Conservation (phyloP, 768 basidiomycete species). For the Leccinellum rugosiceps region DNA sequence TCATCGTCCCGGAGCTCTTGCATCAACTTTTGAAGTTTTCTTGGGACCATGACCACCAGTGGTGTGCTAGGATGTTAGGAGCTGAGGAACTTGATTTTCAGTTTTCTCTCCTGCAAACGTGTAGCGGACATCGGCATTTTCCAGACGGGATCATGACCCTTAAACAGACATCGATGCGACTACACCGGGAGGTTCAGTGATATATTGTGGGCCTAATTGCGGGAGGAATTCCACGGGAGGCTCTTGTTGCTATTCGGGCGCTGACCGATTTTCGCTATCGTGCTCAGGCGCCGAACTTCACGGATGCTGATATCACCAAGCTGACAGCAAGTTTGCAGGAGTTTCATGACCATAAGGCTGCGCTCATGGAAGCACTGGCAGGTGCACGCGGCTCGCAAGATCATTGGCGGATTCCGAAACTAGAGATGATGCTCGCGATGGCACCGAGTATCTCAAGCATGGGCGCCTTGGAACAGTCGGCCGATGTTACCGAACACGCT, state of each 20-base stretch:
- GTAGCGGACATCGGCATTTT: background rate
- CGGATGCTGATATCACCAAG: background rate
- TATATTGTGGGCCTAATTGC: background rate
- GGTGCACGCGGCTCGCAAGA: background rate
- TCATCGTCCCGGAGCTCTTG: background rate
- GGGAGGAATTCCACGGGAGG: background rate
- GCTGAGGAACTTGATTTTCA: background rate
- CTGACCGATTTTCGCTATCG: background rate
- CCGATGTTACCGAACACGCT: background rate
- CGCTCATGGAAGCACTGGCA: background rate
- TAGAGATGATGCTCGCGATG: background rate
- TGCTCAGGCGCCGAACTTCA: background rate
- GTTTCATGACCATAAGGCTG: background rate
- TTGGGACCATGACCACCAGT: background rate
- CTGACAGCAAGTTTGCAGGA: background rate
- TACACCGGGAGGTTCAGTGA: background rate
- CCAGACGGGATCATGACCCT: background rate
- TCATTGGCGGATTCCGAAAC: background rate
- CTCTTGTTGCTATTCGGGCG: background rate
- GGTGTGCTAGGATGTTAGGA: background rate
- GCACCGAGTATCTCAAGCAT: background rate
- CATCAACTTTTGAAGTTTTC: background rate
- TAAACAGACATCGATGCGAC: background rate
- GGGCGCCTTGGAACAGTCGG: background rate
- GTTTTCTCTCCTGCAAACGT: background rate